Percentiles rank a stretch among this genome's conserved stretches.
phyloP scores from a whole-genome alignment of 345 rosid genomes.

The Aquilaria malaccensis region DNA sequence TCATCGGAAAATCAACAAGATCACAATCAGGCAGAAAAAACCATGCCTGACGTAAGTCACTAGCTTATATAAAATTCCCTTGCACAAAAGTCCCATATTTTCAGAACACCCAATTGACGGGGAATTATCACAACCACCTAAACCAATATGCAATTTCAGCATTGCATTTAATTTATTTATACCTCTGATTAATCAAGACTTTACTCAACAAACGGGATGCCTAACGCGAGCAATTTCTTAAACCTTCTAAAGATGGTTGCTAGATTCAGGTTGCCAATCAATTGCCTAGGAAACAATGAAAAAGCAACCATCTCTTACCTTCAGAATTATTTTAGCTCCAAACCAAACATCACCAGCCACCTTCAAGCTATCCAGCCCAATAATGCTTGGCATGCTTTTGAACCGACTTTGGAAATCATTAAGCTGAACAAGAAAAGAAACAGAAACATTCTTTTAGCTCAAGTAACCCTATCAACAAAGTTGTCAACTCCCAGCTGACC shows the following conservation, averaged over 20 bases:
- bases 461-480: too few relatives aligned
- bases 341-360: slow-evolving; percentile 64
- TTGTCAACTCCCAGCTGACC: too few relatives aligned
- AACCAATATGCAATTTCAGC: neutral
- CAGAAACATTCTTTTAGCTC: neutral
- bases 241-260: neutral
- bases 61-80: neutral
- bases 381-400: slow-evolving; percentile 47
- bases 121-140: neutral
- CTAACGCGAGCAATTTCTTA: neutral
- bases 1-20: neutral
- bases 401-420: slow-evolving; percentile 41
- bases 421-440: slow-evolving; percentile 24
- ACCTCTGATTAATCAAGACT: neutral
- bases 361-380: slow-evolving; percentile 46
- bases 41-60: neutral
- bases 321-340: slow-evolving; percentile 44
- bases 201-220: slow-evolving; percentile 4
- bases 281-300: neutral
- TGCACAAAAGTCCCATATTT: neutral
- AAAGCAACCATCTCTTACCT: slow-evolving; percentile 28
- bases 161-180: neutral
- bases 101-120: too few relatives aligned
- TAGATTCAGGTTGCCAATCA: neutral
- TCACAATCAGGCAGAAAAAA: neutral